Base-by-base conservation (phyloP, 164 flowering plant genomes). In the Aristolochia californica region DNA sequence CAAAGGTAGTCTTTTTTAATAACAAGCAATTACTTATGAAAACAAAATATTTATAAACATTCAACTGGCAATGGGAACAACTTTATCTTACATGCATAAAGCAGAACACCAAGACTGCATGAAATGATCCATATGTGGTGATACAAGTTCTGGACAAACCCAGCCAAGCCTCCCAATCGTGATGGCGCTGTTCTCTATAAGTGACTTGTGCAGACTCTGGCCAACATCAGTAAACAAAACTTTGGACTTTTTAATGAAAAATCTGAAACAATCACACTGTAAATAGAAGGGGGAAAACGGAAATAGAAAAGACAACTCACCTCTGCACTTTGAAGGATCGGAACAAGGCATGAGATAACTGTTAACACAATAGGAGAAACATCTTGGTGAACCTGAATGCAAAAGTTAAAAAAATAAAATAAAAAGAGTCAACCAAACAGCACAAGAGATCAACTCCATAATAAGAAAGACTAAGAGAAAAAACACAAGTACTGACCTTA, bases 91-190 rank as follows among this genome's bases (percentile, higher is more conserved):
- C 99, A 72, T 82, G 28, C 95, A 79, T 65, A 94, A 78, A 58
- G 97, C 88, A 58, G 61, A 59, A 68, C 99, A 94, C 99, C 99
- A 94, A 13, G 88, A 34, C 72, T 86, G 86, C 96, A 94, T 82
- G 72, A 94, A 94, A 76, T 90, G 96, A 58, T 90, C 99, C 97
- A 94, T 90, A 66, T 90, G 96, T 8, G 97, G 97, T 20, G 99
- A 74, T 16, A 90, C 87, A 59, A 88, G 74, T 53, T 90, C 95
- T 15, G 99, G 97, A 65, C 96, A 88, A 50, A 84, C 96, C 96
- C 93, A 90, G 5, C 88, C 90, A 69, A 94, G 82, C 64, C 99
- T 79, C 59, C 99, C 99, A 45, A 94, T 86, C 38, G 99, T 94
- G 48, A 94, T 94, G 55, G 99, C 93, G 80, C 93, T 80, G 70